A percentile compares a stretch with the other conserved stretches of the same genome.
These are phyloP conservation scores for Xylaria sp. DNA, from an alignment of 2,329 filamentous ascomycete species.

Conservation along the genomic window DNA sequence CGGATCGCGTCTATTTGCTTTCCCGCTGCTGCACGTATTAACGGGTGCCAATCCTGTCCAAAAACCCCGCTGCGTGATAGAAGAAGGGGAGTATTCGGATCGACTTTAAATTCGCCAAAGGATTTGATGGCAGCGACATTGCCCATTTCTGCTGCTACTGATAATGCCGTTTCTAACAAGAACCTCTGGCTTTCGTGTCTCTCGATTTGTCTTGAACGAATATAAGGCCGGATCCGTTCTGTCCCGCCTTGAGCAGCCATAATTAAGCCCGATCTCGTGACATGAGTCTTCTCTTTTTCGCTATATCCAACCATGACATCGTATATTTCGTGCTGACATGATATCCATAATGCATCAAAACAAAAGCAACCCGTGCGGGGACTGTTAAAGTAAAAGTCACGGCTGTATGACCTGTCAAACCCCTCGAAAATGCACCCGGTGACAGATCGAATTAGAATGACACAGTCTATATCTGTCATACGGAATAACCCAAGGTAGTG, in stretches of 20 bases:
- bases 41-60: neutral
- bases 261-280: conserved; percentile 7
- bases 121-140: neutral
- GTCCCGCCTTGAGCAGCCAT: neutral
- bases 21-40: conserved; percentile 12
- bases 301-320: no score
- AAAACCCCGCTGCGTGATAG: fast-evolving
- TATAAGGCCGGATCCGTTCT: neutral
- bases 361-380: no score
- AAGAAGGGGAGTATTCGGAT: neutral
- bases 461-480: no score
- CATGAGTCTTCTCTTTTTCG: neutral
- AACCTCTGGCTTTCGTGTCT: neutral
- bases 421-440: no score
- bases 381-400: no score
- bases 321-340: no score
- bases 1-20: neutral
- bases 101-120: neutral
- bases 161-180: conserved; percentile 10
- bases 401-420: no score
- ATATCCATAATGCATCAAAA: no score
- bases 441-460: no score
- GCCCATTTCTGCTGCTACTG: neutral
- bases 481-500: no score
- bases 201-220: neutral